A percentile compares a stretch with the other conserved stretches of the same genome.
Evolutionary conservation across 495 filamentous ascomycete genomes (phyloP).

Genomic region (Podospora tetraspora): DNA sequence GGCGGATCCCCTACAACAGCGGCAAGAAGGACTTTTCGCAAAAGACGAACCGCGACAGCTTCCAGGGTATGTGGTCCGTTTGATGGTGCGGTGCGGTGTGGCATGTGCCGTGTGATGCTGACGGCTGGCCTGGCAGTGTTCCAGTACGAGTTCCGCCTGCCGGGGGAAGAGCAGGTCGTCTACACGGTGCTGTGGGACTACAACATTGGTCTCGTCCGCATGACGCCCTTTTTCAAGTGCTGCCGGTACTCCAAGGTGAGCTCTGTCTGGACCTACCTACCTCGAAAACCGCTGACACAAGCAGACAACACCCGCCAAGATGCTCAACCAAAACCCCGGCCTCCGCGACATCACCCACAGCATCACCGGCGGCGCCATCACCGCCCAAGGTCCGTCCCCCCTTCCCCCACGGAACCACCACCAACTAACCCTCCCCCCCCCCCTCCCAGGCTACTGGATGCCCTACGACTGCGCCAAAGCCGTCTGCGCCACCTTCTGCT

Average conservation of each 20-base stretch:
- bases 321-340: constrained; percentile 71
- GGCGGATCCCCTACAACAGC: constrained; percentile 88
- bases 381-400: constrained; percentile 68
- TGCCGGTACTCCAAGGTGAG: constrained; percentile 77
- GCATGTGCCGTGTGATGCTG: neutral
- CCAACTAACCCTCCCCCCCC: neutral
- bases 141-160: constrained; percentile 79
- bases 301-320: constrained; percentile 79
- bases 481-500: constrained; percentile 82
- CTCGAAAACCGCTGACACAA: neutral
- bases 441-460: constrained; percentile 83
- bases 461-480: constrained; percentile 79
- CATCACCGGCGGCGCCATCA: constrained; percentile 87
- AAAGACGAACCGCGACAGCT: constrained; percentile 78
- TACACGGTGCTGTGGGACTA: constrained; percentile 96
- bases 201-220: constrained; percentile 88
- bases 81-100: neutral
- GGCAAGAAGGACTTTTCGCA: constrained; percentile 82
- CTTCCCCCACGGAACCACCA: neutral
- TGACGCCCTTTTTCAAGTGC: constrained; percentile 93
- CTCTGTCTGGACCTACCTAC: neutral
- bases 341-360: constrained; percentile 82
- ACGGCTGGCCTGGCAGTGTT: constrained; percentile 56
- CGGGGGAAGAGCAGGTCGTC: constrained; percentile 54
- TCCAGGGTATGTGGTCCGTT: constrained; percentile 61